A percentile compares a stretch with the other conserved stretches of the same genome.
Conservation (phyloP, 768 basidiomycete species). For the Suillus ampliporus region DNA sequence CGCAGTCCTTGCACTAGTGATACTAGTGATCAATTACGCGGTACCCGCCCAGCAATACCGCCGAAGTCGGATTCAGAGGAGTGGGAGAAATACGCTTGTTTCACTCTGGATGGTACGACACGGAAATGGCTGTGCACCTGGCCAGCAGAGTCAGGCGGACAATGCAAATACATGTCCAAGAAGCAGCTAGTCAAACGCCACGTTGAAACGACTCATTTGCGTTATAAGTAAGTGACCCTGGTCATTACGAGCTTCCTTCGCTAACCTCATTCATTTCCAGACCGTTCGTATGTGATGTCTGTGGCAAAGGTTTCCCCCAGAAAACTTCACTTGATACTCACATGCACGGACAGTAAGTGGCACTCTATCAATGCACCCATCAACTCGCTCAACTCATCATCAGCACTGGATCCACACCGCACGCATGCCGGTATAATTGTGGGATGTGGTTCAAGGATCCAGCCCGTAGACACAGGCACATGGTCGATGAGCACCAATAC, state of each 20-base stretch:
- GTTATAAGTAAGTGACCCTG: constrained; percentile 54
- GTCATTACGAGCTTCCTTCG: neutral
- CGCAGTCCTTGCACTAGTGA: constrained; percentile 37
- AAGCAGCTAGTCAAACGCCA: constrained; percentile 75
- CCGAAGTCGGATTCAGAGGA: constrained; percentile 34
- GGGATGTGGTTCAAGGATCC: constrained; percentile 65
- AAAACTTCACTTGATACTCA: constrained; percentile 66
- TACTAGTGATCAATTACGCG: constrained; percentile 32
- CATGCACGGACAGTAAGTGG: constrained; percentile 55
- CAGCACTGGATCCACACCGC: constrained; percentile 64
- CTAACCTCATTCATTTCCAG: constrained; percentile 38
- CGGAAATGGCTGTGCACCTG: constrained; percentile 49
- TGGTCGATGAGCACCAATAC: constrained; percentile 57
- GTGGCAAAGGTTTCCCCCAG: constrained; percentile 61
- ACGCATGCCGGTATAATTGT: constrained; percentile 57
- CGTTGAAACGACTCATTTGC: constrained; percentile 65
- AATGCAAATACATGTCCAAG: constrained; percentile 53
- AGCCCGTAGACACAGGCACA: constrained; percentile 65
- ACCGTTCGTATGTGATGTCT: constrained; percentile 56
- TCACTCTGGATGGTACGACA: constrained; percentile 40
- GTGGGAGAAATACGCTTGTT: constrained; percentile 42
- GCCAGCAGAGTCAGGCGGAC: constrained; percentile 39
- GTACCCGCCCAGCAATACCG: constrained; percentile 24
- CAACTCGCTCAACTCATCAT: constrained; percentile 8
- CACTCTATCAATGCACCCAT: constrained; percentile 8